Percentiles rank a stretch among this genome's conserved stretches.
phyloP scores from a whole-genome alignment of 148 eudicot genomes.

The Bassia scoparia region DNA sequence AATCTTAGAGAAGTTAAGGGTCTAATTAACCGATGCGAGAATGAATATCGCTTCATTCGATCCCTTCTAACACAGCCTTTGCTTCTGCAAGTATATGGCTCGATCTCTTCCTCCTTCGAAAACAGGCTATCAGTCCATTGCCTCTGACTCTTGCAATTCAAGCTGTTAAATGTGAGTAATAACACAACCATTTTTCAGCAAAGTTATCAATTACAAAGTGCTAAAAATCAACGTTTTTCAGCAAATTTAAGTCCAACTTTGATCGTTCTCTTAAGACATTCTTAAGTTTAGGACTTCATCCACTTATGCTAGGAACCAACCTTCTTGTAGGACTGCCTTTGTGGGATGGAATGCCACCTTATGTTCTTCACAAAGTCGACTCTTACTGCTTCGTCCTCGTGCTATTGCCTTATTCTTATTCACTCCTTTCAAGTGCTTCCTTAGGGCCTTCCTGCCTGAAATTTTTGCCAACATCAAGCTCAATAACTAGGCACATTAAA shows the following conservation, averaged over 20 bases:
- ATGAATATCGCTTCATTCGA: slow-evolving; percentile 72
- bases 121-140: slow-evolving; percentile 51
- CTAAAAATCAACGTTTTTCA: too few relatives aligned
- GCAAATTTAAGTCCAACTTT: slow-evolving; percentile 22
- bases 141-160: slow-evolving; percentile 39
- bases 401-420: slow-evolving; percentile 59
- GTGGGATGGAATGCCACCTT: slow-evolving; percentile 20
- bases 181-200: background rate
- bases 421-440: slow-evolving; percentile 60
- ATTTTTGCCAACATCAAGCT: background rate
- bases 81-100: slow-evolving; percentile 49
- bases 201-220: background rate
- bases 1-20: background rate
- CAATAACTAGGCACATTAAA: too few relatives aligned
- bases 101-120: slow-evolving; percentile 52
- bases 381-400: slow-evolving; percentile 53
- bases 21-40: slow-evolving; percentile 57
- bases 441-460: slow-evolving; percentile 64
- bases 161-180: slow-evolving; percentile 28
- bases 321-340: slow-evolving; percentile 10
- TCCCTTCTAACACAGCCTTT: slow-evolving; percentile 59
- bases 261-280: slow-evolving; percentile 29
- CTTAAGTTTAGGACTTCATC: slow-evolving; percentile 32
- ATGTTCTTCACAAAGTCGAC: slow-evolving; percentile 30
- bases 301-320: slow-evolving; percentile 13